Evolutionary conservation across 2,329 filamentous ascomycete species (phyloP).

Genomic region (Herpomyces periplanetae): DNA sequence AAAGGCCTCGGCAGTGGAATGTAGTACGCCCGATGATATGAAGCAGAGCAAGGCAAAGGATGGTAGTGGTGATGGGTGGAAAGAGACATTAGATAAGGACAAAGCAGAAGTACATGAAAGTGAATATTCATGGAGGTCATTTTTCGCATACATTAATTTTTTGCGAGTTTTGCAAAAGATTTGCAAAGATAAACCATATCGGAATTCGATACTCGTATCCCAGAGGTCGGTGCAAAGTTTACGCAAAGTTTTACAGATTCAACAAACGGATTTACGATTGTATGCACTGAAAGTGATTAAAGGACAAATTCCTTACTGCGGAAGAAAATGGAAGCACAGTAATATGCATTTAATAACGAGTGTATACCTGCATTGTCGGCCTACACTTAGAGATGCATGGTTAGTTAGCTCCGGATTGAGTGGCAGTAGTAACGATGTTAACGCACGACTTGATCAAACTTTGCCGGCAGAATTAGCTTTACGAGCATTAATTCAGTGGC

Average conservation of each 20-base stretch:
- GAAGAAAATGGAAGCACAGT: conserved; percentile 80
- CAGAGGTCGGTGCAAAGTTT: conserved; percentile 83
- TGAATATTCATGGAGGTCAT: conserved; percentile 69
- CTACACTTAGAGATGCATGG: conserved; percentile 82
- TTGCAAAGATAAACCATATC: conserved; percentile 74
- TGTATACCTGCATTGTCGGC: conserved; percentile 68
- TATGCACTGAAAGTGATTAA: conserved; percentile 97
- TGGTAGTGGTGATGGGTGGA: no score
- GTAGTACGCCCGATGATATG: no score
- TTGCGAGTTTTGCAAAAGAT: conserved; percentile 89
- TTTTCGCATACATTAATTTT: conserved; percentile 81
- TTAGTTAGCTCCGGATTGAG: no score
- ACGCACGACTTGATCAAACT: conserved; percentile 70
- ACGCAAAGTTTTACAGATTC: conserved; percentile 59
- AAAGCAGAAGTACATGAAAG: no score
- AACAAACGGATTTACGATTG: conserved; percentile 45
- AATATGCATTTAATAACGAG: conserved; percentile 98
- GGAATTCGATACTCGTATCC: conserved; percentile 63
- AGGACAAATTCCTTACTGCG: conserved; percentile 87
- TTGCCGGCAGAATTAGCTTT: conserved; percentile 68
- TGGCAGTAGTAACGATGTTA: conserved; percentile 59
- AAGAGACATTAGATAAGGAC: no score
- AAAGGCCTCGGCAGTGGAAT: no score
- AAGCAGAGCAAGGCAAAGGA: no score
- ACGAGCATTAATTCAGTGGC: conserved; percentile 66